These are phyloP conservation scores for Cercospora sp. DNA, from an alignment of 2,329 filamentous ascomycete genomes.

Conservation along the genomic window DNA sequence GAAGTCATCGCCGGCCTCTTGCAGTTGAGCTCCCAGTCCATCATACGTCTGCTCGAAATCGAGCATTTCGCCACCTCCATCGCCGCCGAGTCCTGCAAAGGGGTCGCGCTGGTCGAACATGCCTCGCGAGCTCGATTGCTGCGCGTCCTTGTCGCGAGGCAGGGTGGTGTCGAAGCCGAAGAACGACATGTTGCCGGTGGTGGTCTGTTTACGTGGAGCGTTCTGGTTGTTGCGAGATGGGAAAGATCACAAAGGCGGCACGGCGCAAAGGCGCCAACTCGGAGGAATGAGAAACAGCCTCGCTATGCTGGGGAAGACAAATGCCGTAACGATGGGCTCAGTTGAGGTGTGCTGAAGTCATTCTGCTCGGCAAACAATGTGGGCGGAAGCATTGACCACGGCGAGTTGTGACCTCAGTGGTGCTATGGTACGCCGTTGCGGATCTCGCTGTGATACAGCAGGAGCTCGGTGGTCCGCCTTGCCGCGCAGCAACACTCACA, in stretches of 20 bases:
- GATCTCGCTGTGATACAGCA: background rate
- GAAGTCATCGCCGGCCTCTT: constrained; percentile 89
- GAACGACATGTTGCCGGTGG: constrained; percentile 66
- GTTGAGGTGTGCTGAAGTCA: background rate
- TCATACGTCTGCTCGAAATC: constrained; percentile 99
- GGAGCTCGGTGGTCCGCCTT: background rate
- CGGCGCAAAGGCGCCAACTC: constrained; percentile 8
- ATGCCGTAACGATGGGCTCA: background rate
- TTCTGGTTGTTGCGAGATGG: background rate
- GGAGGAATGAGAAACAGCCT: background rate
- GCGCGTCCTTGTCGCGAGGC: constrained; percentile 60
- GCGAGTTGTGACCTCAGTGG: background rate
- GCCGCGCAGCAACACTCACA: background rate
- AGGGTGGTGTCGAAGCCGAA: constrained; percentile 80
- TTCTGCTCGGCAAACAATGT: background rate
- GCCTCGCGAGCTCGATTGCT: constrained; percentile 47
- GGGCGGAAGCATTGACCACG: background rate
- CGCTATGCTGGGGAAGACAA: constrained; percentile 2
- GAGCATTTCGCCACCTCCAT: constrained; percentile 54
- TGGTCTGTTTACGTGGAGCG: background rate
- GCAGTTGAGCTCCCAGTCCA: constrained; percentile 83
- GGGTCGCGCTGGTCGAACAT: constrained; percentile 78
- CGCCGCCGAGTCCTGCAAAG: constrained; percentile 75
- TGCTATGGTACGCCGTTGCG: background rate
- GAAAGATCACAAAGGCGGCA: background rate